Percentiles rank a stretch among this genome's conserved stretches.
Conservation (phyloP, 805 yeast genomes). For the Metschnikowia santaceciliae region DNA sequence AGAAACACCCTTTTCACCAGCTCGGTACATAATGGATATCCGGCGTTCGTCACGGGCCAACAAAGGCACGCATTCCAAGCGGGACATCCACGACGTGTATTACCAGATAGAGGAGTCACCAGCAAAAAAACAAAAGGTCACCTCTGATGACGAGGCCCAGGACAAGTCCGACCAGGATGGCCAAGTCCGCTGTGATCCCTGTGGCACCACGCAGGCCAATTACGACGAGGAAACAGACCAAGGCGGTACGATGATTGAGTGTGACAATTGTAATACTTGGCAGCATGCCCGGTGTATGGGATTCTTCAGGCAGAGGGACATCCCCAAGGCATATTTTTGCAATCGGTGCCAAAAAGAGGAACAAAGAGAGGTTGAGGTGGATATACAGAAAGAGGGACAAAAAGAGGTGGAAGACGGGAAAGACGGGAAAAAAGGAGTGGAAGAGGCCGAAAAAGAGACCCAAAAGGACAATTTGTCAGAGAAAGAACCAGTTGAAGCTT, state of each 20-base stretch:
- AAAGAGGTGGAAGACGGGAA: no score
- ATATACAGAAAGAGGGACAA: no score
- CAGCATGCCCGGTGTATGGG: slow-evolving; percentile 67
- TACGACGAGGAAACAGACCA: slow-evolving; percentile 55
- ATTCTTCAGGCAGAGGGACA: slow-evolving; percentile 31
- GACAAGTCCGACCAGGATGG: slow-evolving; percentile 27
- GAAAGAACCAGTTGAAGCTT: not conserved
- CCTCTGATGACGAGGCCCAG: not conserved
- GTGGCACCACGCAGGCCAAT: slow-evolving; percentile 56
- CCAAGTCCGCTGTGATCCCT: slow-evolving; percentile 54
- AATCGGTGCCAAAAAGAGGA: slow-evolving; percentile 46
- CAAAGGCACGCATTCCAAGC: slow-evolving; percentile 37
- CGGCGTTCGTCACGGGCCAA: slow-evolving; percentile 37
- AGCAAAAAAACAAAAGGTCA: slow-evolving; percentile 3
- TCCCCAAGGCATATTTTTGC: slow-evolving; percentile 52
- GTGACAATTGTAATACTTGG: slow-evolving; percentile 67
- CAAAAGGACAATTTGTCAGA: not conserved
- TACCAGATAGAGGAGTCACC: slow-evolving; percentile 11
- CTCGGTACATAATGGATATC: slow-evolving; percentile 4
- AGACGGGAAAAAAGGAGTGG: no score
- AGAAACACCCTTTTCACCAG: not conserved
- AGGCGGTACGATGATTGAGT: slow-evolving; percentile 58
- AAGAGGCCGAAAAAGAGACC: not conserved
- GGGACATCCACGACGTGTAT: slow-evolving; percentile 22
- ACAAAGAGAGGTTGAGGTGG: no score